phyloP scores from a whole-genome alignment of 345 rosid species.

The Populus alba region DNA sequence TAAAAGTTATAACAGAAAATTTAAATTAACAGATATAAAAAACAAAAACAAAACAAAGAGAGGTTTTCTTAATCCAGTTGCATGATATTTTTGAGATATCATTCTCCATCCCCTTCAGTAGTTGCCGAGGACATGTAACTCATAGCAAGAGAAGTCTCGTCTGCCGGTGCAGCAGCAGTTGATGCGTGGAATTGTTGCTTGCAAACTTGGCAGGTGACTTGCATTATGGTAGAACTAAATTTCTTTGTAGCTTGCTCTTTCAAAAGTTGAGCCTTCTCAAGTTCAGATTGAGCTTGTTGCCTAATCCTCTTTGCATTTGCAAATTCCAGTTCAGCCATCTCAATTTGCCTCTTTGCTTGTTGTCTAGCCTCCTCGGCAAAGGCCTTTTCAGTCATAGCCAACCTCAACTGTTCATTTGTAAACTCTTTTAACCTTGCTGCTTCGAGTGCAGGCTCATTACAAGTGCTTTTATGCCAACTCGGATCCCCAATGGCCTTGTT shows the following conservation, averaged over 20 bases:
- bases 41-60: no score
- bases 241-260: conserved; percentile 68
- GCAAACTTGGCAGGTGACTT: conserved; percentile 73
- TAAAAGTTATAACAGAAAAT: not conserved
- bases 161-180: conserved; percentile 35
- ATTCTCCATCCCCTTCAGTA: conserved; percentile 61
- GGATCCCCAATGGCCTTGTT: conserved; percentile 4
- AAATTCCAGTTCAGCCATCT: conserved; percentile 75
- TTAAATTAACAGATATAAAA: conserved; percentile 7
- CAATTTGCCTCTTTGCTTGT: conserved; percentile 66
- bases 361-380: conserved; percentile 70
- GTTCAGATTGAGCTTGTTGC: conserved; percentile 65
- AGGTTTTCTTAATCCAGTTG: not conserved
- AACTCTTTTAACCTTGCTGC: conserved; percentile 47
- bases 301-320: conserved; percentile 66
- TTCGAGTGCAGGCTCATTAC: conserved; percentile 20
- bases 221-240: conserved; percentile 59
- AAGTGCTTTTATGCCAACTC: conserved; percentile 9
- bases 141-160: conserved; percentile 67
- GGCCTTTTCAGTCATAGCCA: conserved; percentile 59
- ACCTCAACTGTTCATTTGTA: conserved; percentile 46
- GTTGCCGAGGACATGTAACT: conserved; percentile 84
- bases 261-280: conserved; percentile 62
- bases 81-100: not conserved
- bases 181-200: conserved; percentile 59